Conservation (phyloP, 1,139 yeast genomes). For the Debaryomyces sp. region DNA sequence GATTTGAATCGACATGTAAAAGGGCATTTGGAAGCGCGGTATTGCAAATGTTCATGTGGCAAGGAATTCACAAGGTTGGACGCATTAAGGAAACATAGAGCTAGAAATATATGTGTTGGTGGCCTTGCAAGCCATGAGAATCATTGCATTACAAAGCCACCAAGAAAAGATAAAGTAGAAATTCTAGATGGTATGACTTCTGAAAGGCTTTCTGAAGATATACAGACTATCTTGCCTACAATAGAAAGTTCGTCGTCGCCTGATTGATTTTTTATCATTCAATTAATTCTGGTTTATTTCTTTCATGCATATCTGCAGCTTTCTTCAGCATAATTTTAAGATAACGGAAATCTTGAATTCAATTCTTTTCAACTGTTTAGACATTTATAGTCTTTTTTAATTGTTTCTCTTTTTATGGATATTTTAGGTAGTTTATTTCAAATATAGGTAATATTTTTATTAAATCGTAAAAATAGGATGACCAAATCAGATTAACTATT, state of each 20-base stretch:
- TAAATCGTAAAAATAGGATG: not conserved
- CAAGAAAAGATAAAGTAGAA: slow-evolving; percentile 19
- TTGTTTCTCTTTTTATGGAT: not conserved
- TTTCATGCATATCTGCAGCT: not conserved
- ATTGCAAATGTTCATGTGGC: slow-evolving; percentile 82
- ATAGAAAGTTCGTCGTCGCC: not conserved
- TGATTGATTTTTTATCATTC: not conserved
- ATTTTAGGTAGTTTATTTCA: not conserved
- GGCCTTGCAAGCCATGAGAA: slow-evolving; percentile 44
- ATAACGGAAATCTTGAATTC: slow-evolving; percentile 4
- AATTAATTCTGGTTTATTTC: not conserved
- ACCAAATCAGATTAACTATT: not conserved
- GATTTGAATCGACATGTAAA: slow-evolving; percentile 90
- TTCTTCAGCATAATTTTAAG: not conserved
- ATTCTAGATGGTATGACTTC: slow-evolving; percentile 23
- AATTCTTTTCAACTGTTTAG: slow-evolving; percentile 1
- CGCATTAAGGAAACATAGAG: slow-evolving; percentile 81
- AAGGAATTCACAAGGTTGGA: slow-evolving; percentile 89
- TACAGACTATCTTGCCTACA: not conserved
- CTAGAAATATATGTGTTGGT: slow-evolving; percentile 77
- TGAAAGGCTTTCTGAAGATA: slow-evolving; percentile 14
- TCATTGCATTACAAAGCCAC: slow-evolving; percentile 33
- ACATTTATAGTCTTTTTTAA: not conserved
- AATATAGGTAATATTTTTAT: not conserved
- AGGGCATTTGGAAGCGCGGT: slow-evolving; percentile 79